Conservation (phyloP, 2,329 filamentous ascomycete genomes). For the Berkeleyomyces basicola region DNA sequence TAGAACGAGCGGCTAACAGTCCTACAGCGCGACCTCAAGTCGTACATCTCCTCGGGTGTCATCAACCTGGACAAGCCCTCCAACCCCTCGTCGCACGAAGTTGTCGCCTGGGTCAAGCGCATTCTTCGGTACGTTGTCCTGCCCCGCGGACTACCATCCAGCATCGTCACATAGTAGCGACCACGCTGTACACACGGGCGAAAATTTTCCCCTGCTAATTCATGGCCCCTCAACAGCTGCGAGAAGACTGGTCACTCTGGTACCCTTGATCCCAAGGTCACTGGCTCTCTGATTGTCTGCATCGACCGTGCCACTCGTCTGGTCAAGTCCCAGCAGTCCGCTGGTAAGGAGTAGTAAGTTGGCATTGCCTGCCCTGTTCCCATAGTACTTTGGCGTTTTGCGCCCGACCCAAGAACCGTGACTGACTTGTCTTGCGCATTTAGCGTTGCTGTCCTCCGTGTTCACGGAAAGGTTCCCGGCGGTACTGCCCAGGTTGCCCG, state of each 20-base stretch:
- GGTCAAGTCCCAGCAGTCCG: slow-evolving; percentile 97
- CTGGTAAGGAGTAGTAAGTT: slow-evolving; percentile 76
- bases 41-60: slow-evolving; percentile 90
- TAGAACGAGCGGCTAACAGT: background rate
- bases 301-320: slow-evolving; percentile 93
- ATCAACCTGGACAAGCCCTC: slow-evolving; percentile 82
- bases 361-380: background rate
- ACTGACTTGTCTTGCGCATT: background rate
- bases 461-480: slow-evolving; percentile 89
- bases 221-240: slow-evolving; percentile 18
- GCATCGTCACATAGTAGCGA: background rate
- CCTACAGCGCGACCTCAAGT: slow-evolving; percentile 66
- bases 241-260: slow-evolving; percentile 98
- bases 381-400: background rate
- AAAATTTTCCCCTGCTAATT: background rate
- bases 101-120: slow-evolving; percentile 97
- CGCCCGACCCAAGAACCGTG: background rate
- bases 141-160: background rate
- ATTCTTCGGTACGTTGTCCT: slow-evolving; percentile 60
- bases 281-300: slow-evolving; percentile 84
- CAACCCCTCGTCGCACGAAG: slow-evolving; percentile 95
- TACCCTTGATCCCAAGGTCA: slow-evolving; percentile 96
- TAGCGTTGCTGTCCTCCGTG: slow-evolving; percentile 69
- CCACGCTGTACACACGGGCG: background rate
- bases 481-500: slow-evolving; percentile 85